These are phyloP conservation scores for Drechslerella stenobrocha DNA, from an alignment of 2,329 filamentous ascomycete species.

Conservation along the genomic window DNA sequence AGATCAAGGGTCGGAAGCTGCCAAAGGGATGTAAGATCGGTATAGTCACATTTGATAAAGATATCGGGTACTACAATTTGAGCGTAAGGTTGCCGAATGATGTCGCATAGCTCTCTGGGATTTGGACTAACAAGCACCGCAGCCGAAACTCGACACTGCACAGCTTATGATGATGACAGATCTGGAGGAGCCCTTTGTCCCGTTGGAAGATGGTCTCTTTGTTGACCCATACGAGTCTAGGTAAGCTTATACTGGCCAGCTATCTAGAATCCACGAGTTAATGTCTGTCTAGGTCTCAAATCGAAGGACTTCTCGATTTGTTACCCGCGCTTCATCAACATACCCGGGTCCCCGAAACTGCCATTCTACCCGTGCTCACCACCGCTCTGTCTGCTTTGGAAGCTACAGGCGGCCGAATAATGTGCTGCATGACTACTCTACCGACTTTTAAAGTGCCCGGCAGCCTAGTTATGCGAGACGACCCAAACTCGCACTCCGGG, in stretches of 20 bases:
- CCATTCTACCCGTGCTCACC: slow-evolving; percentile 79
- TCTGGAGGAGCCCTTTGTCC: slow-evolving; percentile 92
- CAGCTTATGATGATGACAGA: slow-evolving; percentile 99
- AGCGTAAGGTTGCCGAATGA: slow-evolving; percentile 62
- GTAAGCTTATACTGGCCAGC: slow-evolving; percentile 55
- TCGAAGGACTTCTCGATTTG: slow-evolving; percentile 79
- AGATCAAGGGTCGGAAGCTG: slow-evolving; percentile 59
- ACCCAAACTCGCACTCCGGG: slow-evolving; percentile 79
- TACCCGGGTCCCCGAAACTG: slow-evolving; percentile 87
- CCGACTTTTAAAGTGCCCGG: slow-evolving; percentile 85
- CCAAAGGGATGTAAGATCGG: slow-evolving; percentile 83
- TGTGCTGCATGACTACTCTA: slow-evolving; percentile 83
- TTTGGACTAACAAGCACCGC: slow-evolving; percentile 26
- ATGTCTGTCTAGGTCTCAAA: slow-evolving; percentile 55
- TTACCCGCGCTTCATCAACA: slow-evolving; percentile 84
- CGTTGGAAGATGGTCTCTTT: slow-evolving; percentile 86
- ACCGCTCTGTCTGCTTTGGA: slow-evolving; percentile 82
- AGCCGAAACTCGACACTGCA: slow-evolving; percentile 77
- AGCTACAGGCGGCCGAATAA: slow-evolving; percentile 85
- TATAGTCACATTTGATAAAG: slow-evolving; percentile 93
- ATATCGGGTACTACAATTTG: slow-evolving; percentile 97
- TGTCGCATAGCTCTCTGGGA: slow-evolving; percentile 21
- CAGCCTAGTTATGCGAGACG: slow-evolving; percentile 79
- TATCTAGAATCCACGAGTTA: neutral
- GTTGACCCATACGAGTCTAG: slow-evolving; percentile 91